These are phyloP conservation scores for Phytopythium oedochilum DNA, from an alignment of 352 stramenopile species.

Conservation along the genomic window DNA sequence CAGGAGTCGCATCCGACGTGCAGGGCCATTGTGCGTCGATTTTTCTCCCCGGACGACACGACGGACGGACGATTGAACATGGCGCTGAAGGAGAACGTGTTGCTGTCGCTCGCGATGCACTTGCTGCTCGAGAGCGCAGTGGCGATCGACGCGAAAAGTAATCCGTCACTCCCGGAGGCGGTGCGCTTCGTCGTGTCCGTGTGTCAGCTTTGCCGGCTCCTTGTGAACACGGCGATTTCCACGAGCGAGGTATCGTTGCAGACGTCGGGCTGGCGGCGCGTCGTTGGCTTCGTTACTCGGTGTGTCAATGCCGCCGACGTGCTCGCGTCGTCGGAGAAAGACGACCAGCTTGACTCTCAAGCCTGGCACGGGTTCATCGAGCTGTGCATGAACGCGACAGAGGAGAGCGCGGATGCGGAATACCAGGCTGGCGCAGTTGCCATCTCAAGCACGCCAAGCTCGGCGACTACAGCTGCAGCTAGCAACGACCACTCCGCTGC, in stretches of 20 bases:
- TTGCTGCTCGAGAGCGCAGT: constrained; percentile 2
- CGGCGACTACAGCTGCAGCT: neutral
- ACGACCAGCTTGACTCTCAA: constrained; percentile 1
- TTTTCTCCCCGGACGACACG: neutral
- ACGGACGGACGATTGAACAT: neutral
- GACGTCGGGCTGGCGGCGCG: neutral
- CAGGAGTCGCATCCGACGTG: neutral
- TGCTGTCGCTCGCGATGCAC: neutral
- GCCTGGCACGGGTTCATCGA: neutral
- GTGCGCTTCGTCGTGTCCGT: neutral
- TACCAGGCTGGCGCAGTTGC: neutral
- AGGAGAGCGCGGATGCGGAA: neutral
- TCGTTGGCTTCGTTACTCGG: neutral
- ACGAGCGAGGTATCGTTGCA: neutral
- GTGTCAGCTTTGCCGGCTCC: neutral
- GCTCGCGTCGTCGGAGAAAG: neutral
- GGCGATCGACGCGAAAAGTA: constrained; percentile 5
- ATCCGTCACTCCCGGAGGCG: neutral
- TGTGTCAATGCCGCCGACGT: neutral
- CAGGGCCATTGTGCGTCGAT: neutral
- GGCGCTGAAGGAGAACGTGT: neutral
- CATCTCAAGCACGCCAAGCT: neutral
- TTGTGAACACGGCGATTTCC: neutral
- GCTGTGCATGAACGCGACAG: neutral
- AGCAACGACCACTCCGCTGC: too few species aligned